Evolutionary conservation across 106 monocot genomes (phyloP).

Genomic region (Acorus gramineus): DNA sequence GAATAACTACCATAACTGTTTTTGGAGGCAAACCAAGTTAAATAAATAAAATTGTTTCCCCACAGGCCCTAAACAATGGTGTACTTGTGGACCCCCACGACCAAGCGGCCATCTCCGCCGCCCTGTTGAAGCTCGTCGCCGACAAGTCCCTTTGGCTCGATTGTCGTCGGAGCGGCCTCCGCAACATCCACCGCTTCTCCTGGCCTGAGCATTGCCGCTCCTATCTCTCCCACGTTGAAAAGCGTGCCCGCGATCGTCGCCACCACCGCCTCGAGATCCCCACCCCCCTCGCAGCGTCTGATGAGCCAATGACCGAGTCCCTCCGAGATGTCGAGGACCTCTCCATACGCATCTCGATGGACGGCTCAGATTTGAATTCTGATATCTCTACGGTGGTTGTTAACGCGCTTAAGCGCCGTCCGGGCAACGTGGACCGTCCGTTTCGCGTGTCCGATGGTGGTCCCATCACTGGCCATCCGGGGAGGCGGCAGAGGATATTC

Average conservation of each 20-base stretch:
- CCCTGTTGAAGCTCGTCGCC: constrained; percentile 54
- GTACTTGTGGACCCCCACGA: constrained; percentile 68
- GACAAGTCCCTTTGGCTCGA: constrained; percentile 54
- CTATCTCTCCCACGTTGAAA: constrained; percentile 49
- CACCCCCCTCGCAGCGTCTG: background rate
- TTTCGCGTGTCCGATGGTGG: no score
- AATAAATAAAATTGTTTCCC: background rate
- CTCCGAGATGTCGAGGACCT: constrained; percentile 34
- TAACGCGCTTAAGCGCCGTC: constrained; percentile 25
- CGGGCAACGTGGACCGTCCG: no score
- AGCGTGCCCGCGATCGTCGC: constrained; percentile 23
- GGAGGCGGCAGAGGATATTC: constrained; percentile 27
- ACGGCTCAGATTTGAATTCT: constrained; percentile 9
- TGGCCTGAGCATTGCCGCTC: constrained; percentile 73
- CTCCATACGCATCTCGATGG: constrained; percentile 34
- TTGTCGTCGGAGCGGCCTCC: constrained; percentile 55
- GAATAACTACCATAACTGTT: no score
- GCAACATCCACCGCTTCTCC: constrained; percentile 68
- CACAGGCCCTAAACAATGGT: constrained; percentile 54
- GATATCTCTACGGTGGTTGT: constrained; percentile 13
- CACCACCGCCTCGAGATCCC: constrained; percentile 7
- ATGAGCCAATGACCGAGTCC: constrained; percentile 46
- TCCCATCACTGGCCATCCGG: background rate
- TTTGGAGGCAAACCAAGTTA: no score
- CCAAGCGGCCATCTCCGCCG: constrained; percentile 36